These are phyloP conservation scores for Pseudonectria foliicola DNA, from an alignment of 2,329 filamentous ascomycete species.

Conservation along the genomic window DNA sequence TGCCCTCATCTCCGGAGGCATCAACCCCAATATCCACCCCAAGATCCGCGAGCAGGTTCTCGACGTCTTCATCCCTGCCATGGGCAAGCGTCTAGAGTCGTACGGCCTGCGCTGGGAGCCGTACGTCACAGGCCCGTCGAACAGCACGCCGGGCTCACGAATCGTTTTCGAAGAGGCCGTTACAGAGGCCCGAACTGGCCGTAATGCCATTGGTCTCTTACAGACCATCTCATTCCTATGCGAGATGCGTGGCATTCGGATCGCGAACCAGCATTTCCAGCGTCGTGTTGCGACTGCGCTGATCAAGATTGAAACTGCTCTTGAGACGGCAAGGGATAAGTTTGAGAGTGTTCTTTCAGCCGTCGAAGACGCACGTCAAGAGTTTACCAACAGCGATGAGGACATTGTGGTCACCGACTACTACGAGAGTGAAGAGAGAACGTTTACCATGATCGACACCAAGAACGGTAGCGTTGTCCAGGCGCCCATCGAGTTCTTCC, in stretches of 20 bases:
- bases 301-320: slow-evolving; percentile 17
- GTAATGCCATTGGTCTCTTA: slow-evolving; percentile 18
- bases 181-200: slow-evolving; percentile 17
- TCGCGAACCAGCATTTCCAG: slow-evolving; percentile 27
- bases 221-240: slow-evolving; percentile 21
- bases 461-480: slow-evolving; percentile 17
- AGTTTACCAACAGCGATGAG: slow-evolving; percentile 15
- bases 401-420: slow-evolving; percentile 21
- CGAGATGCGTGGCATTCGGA: slow-evolving; percentile 22
- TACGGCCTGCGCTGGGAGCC: slow-evolving; percentile 19
- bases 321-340: slow-evolving; percentile 20
- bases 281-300: slow-evolving; percentile 22
- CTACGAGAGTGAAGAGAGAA: slow-evolving; percentile 13
- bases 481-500: slow-evolving; percentile 16
- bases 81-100: slow-evolving; percentile 16
- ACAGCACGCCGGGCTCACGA: slow-evolving; percentile 6
- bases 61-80: slow-evolving; percentile 12
- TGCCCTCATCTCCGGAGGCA: slow-evolving; percentile 20
- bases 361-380: slow-evolving; percentile 15
- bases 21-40: slow-evolving; percentile 23
- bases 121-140: slow-evolving; percentile 16
- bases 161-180: slow-evolving; percentile 20
- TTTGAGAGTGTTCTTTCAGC: slow-evolving; percentile 12
- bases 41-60: slow-evolving; percentile 19
- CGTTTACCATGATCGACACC: slow-evolving; percentile 21